A percentile compares a stretch with the other conserved stretches of the same genome.
Conservation (phyloP, 352 stramenopile species). For the Phytophthora podocarpi region DNA sequence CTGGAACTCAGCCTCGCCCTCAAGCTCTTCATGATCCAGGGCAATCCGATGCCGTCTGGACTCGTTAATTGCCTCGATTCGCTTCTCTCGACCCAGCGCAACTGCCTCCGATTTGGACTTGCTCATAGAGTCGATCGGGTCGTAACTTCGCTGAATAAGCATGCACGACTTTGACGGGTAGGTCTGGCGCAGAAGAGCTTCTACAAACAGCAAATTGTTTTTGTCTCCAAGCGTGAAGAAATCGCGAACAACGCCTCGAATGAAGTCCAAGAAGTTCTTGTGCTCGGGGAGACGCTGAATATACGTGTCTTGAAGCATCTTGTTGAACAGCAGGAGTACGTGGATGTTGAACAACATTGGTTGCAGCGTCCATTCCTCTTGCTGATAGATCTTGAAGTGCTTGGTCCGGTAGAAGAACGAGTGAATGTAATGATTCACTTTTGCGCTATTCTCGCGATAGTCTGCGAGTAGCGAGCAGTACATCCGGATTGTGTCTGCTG, state of each 20-base stretch:
- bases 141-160: conserved; percentile 79
- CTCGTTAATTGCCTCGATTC: conserved; percentile 66
- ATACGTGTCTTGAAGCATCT: conserved; percentile 80
- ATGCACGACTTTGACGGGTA: conserved; percentile 73
- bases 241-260: conserved; percentile 73
- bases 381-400: conserved; percentile 76
- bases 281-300: conserved; percentile 68
- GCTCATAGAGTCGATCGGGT: conserved; percentile 64
- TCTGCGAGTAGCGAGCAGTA: conserved; percentile 73
- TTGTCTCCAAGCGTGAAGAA: conserved; percentile 82
- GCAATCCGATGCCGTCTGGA: conserved; percentile 70
- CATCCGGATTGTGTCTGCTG: conserved; percentile 83
- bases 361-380: conserved; percentile 84
- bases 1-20: conserved; percentile 82
- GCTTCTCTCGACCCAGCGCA: conserved; percentile 61
- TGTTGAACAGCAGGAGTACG: conserved; percentile 80
- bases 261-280: conserved; percentile 79
- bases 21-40: conserved; percentile 75
- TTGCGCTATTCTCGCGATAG: conserved; percentile 79
- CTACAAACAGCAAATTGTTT: conserved; percentile 84
- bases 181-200: conserved; percentile 70
- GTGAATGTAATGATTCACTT: conserved; percentile 91
- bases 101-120: conserved; percentile 69
- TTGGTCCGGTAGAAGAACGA: conserved; percentile 88
- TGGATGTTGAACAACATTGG: conserved; percentile 89